Evolutionary conservation across 1,284 basidiomycete species (phyloP).

Genomic region (Sanguinoderma infundibulare): DNA sequence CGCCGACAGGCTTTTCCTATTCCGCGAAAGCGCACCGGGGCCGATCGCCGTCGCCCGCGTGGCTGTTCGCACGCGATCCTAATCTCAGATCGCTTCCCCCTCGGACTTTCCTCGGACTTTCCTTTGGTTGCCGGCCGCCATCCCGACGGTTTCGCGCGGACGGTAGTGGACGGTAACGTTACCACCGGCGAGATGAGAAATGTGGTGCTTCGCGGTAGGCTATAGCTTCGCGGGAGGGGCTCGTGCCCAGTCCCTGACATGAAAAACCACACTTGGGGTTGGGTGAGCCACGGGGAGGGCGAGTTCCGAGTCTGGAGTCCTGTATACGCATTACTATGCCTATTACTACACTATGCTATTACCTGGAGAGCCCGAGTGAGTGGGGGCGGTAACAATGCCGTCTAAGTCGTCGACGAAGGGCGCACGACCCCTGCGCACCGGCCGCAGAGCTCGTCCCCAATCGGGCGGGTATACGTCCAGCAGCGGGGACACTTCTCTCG

Average conservation of each 20-base stretch:
- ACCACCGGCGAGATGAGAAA: too few species aligned
- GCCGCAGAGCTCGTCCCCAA: conserved; percentile 56
- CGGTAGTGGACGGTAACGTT: too few species aligned
- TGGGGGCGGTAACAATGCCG: neutral
- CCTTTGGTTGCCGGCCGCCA: neutral
- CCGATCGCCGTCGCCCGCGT: neutral
- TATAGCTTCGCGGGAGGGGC: neutral
- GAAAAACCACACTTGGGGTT: neutral
- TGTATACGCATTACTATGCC: conserved; percentile 8
- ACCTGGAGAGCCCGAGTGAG: neutral
- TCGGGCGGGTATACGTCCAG: conserved; percentile 68
- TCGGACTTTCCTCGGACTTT: neutral
- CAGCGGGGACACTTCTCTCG: conserved; percentile 77
- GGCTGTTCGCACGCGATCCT: neutral
- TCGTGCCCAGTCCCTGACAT: neutral
- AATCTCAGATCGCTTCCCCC: neutral
- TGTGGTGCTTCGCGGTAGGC: neutral
- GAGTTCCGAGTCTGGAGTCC: neutral
- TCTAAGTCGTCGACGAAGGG: neutral
- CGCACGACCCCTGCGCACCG: conserved; percentile 52
- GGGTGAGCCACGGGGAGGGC: neutral
- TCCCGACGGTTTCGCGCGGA: too few species aligned
- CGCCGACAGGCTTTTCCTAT: too few species aligned
- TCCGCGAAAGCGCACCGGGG: too few species aligned
- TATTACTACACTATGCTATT: conserved; percentile 12